Evolutionary conservation across 345 rosid species (phyloP).

Genomic region (Ceriops decandra): DNA sequence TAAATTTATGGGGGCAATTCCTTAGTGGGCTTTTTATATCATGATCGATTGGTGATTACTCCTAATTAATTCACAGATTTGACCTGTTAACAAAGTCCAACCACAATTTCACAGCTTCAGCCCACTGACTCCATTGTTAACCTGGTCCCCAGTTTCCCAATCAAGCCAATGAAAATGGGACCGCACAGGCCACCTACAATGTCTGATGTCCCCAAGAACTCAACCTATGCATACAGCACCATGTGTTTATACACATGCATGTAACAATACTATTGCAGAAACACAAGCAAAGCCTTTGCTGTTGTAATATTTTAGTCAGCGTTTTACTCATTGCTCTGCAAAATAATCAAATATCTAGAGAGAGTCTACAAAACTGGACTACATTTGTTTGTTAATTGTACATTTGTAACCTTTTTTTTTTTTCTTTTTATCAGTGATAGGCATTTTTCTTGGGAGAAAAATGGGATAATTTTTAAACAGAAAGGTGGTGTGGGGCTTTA

Average conservation of each 20-base stretch:
- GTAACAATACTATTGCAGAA: slow-evolving; percentile 8
- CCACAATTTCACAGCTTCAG: too few species aligned
- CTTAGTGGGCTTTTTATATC: too few species aligned
- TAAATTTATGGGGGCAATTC: too few species aligned
- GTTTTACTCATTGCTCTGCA: not conserved
- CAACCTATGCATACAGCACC: not conserved
- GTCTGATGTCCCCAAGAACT: not conserved
- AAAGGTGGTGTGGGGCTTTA: slow-evolving; percentile 32
- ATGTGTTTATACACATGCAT: too few species aligned
- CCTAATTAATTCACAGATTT: too few species aligned
- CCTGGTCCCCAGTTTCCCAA: too few species aligned
- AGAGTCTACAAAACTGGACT: not conserved
- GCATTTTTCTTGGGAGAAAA: not conserved
- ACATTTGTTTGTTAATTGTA: not conserved
- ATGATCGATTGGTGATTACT: too few species aligned
- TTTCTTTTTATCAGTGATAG: not conserved
- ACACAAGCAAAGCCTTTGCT: slow-evolving; percentile 17
- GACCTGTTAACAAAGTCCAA: too few species aligned
- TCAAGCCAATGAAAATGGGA: too few species aligned
- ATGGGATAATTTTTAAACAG: slow-evolving; percentile 18
- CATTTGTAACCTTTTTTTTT: slow-evolving; percentile 1
- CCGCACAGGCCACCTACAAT: not conserved
- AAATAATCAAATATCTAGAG: not conserved
- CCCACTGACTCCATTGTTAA: too few species aligned
- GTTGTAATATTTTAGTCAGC: slow-evolving; percentile 9